Base-by-base conservation (phyloP, 306 rosid genomes). In the Adenanthera pavonina region DNA sequence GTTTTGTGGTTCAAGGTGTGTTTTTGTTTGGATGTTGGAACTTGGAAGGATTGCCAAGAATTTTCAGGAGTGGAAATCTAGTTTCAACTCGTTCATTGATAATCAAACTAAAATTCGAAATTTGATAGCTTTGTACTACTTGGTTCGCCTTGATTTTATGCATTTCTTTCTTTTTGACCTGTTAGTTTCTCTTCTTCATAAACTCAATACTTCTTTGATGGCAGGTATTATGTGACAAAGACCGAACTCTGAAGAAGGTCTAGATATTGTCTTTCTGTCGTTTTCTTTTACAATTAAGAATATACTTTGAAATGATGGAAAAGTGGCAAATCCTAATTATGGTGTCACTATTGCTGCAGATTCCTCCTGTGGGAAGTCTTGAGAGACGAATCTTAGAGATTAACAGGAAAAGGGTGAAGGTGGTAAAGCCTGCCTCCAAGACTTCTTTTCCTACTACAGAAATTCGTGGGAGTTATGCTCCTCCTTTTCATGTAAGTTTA, bases 371-470 rank as follows among this genome's bases (percentile, higher is more conserved):
- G 79, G 97, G 91, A 80, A 91, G 86, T 71, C 90, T 93, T 5
- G 97, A 93, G 87, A 90, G 94, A 76, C 88, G 99, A 80, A 57
- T 88, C 77, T 94, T 95, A 61, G 97, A 95, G 89, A 88, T 91
- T 62, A 93, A 95, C 78, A 91, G 85, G 83, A 95, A 95, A 85
- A 90, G 97, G 83, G 80, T 91, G 19, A 95, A 93, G 91, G 99
- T 95, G 75, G 90, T 95, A 72, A 95, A 95, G 84, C 97, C 99
- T 40, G 99, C 97, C 77, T 91, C 97, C 5, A 95, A 93, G 85
- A 92, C 97, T 78, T 93, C 95, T 79, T 95, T 95, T 85, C 97
- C 99, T 53, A 85, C 89, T 25, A 95, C 97, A 16, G 99, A 95
- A 88, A 83, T 93, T 46, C 99, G 99, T 33, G 99, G 99, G 78